phyloP scores from a whole-genome alignment of 1,284 basidiomycete species.

The Rhizoctonia solani region DNA sequence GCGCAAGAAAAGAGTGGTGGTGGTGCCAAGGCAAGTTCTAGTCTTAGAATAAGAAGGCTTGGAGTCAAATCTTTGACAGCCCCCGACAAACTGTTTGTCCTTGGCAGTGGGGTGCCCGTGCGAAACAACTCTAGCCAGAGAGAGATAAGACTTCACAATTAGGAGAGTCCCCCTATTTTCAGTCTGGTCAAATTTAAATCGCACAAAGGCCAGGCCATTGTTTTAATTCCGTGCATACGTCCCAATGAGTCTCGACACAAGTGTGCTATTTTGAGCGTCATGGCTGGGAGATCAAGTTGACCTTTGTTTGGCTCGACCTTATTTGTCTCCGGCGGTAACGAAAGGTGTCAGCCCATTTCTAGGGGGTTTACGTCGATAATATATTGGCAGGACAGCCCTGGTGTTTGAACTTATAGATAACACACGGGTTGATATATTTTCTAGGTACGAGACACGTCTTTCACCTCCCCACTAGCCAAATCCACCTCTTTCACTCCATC shows the following conservation, averaged over 20 bases:
- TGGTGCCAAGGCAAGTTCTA: slow-evolving; percentile 16
- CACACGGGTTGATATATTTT: too few relatives aligned
- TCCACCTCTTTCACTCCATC: slow-evolving; percentile 83
- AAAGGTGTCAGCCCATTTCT: too few relatives aligned
- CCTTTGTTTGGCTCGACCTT: background rate
- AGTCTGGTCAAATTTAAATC: too few relatives aligned
- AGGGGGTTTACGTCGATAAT: too few relatives aligned
- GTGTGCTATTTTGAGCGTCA: background rate
- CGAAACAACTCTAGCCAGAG: background rate
- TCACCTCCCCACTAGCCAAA: slow-evolving; percentile 44
- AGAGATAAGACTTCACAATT: too few relatives aligned
- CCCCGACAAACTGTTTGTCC: background rate
- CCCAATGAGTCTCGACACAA: background rate
- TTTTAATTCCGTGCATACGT: background rate
- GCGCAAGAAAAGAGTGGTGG: background rate
- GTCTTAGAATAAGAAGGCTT: background rate
- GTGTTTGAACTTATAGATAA: too few relatives aligned
- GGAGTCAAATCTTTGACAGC: background rate
- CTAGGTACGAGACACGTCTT: slow-evolving; percentile 6
- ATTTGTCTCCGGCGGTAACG: slow-evolving; percentile 15
- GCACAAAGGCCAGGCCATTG: background rate
- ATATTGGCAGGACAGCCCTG: too few relatives aligned
- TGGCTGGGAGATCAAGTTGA: background rate
- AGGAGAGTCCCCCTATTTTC: too few relatives aligned
- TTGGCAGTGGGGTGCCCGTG: background rate